Evolutionary conservation across 768 basidiomycete genomes (phyloP).

Genomic region (Termitomyces sp.): DNA sequence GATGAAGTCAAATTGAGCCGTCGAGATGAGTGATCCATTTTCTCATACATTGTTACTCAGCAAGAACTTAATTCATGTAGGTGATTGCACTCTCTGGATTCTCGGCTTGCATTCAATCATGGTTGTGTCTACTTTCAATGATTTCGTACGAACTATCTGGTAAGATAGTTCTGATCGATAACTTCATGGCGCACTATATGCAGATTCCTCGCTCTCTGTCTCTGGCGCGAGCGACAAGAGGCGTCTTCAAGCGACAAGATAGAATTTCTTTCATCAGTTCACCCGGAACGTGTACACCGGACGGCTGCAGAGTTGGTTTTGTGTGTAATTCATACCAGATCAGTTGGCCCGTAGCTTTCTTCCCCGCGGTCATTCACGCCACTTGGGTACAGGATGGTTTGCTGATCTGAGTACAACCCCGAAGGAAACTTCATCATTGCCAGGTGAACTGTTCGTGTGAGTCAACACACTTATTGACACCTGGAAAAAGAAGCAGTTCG

Average conservation of each 20-base stretch:
- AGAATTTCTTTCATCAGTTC: conserved; percentile 56
- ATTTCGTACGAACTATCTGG: background rate
- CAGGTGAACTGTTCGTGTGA: conserved; percentile 29
- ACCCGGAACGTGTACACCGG: conserved; percentile 59
- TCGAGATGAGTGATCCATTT: too few relatives aligned
- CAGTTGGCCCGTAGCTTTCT: too few relatives aligned
- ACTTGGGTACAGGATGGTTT: conserved; percentile 66
- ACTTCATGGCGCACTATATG: conserved; percentile 58
- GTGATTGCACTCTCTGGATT: conserved; percentile 62
- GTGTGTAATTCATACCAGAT: too few relatives aligned
- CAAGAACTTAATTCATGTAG: conserved; percentile 55
- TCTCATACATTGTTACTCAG: too few relatives aligned
- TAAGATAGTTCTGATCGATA: conserved; percentile 31
- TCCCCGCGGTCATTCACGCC: too few relatives aligned
- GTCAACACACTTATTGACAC: too few relatives aligned
- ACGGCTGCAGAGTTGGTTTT: conserved; percentile 3
- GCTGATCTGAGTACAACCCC: conserved; percentile 57
- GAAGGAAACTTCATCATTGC: conserved; percentile 59
- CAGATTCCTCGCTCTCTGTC: conserved; percentile 48
- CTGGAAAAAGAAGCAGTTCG: too few relatives aligned
- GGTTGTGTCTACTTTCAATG: conserved; percentile 29
- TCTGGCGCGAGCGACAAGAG: conserved; percentile 48
- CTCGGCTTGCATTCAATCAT: conserved; percentile 48
- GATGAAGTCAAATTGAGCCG: too few relatives aligned
- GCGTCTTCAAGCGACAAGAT: conserved; percentile 31